Conservation (phyloP, 768 basidiomycete genomes). For the Mrakia gelida region DNA sequence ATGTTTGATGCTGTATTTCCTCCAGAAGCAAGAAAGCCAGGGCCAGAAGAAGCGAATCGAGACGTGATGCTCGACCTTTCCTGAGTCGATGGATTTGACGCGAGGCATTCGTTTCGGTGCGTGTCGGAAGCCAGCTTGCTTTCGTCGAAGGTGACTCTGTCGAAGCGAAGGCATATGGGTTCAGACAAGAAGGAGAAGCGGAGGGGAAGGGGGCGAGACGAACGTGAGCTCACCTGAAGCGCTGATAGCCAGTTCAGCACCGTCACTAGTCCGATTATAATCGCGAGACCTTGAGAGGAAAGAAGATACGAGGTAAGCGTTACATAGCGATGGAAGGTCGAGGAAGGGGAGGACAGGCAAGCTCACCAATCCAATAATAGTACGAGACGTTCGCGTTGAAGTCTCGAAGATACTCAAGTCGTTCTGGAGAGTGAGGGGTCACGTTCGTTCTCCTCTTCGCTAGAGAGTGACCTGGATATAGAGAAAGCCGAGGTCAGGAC, state of each 20-base stretch:
- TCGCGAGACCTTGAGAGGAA: neutral
- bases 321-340: too few relatives aligned
- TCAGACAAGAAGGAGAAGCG: neutral
- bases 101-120: constrained; percentile 25
- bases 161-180: neutral
- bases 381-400: constrained; percentile 28
- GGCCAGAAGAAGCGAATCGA: constrained; percentile 21
- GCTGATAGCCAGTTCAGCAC: constrained; percentile 14
- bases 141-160: constrained; percentile 21
- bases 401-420: constrained; percentile 24
- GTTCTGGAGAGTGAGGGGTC: constrained; percentile 20
- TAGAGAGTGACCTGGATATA: neutral
- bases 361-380: constrained; percentile 28
- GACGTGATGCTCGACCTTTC: neutral
- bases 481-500: neutral
- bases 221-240: constrained; percentile 15
- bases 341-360: neutral
- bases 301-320: neutral
- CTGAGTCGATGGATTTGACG: constrained; percentile 10
- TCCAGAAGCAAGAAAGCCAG: constrained; percentile 33
- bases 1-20: constrained; percentile 33
- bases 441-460: neutral
- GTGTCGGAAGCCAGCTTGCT: constrained; percentile 20
- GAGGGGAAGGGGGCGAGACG: neutral
- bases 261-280: constrained; percentile 27